phyloP scores from a whole-genome alignment of 208 protist genomes.

The Blastocrithidia nonstop region DNA sequence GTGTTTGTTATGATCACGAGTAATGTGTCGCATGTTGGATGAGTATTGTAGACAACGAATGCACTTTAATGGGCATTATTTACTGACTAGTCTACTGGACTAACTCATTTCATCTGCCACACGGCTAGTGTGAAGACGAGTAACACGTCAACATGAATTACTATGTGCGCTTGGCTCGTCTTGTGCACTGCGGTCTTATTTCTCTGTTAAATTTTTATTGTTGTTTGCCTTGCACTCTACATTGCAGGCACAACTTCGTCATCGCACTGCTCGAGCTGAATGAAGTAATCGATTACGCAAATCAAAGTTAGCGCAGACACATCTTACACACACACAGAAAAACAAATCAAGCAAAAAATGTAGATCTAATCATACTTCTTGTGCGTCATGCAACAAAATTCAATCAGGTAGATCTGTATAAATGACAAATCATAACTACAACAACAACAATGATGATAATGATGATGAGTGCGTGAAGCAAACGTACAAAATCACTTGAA shows the following conservation, averaged over 20 bases:
- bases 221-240: conserved; percentile 24
- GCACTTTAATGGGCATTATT: no score
- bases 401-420: no score
- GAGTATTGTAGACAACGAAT: no score
- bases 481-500: no score
- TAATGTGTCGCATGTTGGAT: no score
- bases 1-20: no score
- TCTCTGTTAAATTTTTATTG: conserved; percentile 28
- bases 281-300: background rate
- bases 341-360: background rate
- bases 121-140: background rate
- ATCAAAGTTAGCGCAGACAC: background rate
- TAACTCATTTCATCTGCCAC: background rate
- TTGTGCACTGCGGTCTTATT: conserved; percentile 2
- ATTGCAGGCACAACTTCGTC: conserved; percentile 17
- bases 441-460: no score
- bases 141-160: conserved; percentile 3
- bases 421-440: no score
- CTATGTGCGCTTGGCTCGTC: conserved; percentile 5
- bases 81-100: no score
- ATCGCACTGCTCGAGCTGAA: background rate
- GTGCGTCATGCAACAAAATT: no score
- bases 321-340: background rate
- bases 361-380: no score
- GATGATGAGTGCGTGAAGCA: no score